Percentiles rank a stretch among this genome's conserved stretches.
These are phyloP conservation scores for Limonium bicolor DNA, from an alignment of 148 eudicot genomes.

Conservation along the genomic window DNA sequence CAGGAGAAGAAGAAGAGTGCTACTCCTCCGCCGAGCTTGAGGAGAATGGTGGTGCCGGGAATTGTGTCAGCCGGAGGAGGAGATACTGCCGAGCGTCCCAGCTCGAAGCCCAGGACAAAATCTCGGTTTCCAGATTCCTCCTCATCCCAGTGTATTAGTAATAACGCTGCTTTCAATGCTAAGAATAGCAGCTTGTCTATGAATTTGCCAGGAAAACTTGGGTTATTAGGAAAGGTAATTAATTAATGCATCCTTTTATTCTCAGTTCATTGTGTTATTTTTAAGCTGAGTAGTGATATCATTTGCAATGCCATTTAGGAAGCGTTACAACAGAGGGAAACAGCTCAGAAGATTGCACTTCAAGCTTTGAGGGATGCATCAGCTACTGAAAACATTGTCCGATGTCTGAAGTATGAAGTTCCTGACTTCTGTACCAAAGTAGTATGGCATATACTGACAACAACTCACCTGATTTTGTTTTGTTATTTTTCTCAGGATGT, in stretches of 20 bases:
- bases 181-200: conserved; percentile 14
- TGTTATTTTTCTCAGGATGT: conserved; percentile 28
- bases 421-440: background rate
- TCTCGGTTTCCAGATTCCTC: conserved; percentile 15
- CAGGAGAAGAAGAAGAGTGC: conserved; percentile 76
- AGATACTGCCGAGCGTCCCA: conserved; percentile 17
- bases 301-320: conserved; percentile 10
- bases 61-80: conserved; percentile 20
- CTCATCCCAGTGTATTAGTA: conserved; percentile 32
- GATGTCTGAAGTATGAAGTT: conserved; percentile 29
- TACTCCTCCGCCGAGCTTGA: conserved; percentile 70
- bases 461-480: too few species aligned
- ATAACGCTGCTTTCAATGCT: conserved; percentile 24
- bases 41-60: too few species aligned
- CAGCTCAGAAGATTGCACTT: conserved; percentile 84
- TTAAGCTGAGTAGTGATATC: background rate
- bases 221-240: conserved; percentile 52
- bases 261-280: background rate
- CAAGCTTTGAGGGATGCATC: conserved; percentile 86
- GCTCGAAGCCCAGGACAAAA: conserved; percentile 8
- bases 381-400: conserved; percentile 55
- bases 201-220: conserved; percentile 69
- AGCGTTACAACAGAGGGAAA: conserved; percentile 72
- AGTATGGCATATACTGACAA: too few species aligned
- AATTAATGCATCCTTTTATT: background rate